Evolutionary conservation across 352 stramenopile genomes (phyloP).

Genomic region (Thraustochytrium aureum): DNA sequence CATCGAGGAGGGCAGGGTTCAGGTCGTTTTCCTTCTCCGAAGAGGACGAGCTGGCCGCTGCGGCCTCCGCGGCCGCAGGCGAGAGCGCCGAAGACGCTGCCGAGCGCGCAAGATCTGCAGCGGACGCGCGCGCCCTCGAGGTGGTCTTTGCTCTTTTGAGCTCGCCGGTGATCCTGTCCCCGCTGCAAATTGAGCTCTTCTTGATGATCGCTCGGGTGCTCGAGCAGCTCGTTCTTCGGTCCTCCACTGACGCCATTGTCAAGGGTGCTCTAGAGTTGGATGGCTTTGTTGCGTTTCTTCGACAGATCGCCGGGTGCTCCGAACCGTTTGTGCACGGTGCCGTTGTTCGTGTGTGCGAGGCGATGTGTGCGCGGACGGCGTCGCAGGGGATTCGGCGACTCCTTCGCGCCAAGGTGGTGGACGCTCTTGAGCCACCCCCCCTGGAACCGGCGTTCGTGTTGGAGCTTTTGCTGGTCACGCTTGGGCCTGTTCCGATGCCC

Average conservation of each 20-base stretch:
- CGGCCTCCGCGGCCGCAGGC: neutral
- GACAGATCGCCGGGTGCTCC: neutral
- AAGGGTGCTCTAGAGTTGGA: neutral
- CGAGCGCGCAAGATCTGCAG: neutral
- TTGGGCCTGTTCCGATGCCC: neutral
- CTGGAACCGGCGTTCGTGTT: conserved; percentile 34
- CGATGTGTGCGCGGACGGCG: neutral
- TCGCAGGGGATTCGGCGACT: neutral
- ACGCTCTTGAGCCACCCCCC: conserved; percentile 11
- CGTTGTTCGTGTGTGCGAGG: conserved; percentile 21
- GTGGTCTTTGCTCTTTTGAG: conserved; percentile 18
- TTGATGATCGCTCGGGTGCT: conserved; percentile 38
- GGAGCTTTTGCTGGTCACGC: conserved; percentile 40
- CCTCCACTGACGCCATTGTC: neutral
- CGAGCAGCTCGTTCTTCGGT: conserved; percentile 21
- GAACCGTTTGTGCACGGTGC: conserved; percentile 42
- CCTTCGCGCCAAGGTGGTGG: conserved; percentile 15
- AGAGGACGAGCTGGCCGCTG: conserved; percentile 1
- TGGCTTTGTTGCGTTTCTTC: conserved; percentile 7
- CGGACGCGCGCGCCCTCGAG: neutral
- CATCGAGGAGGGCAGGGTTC: neutral
- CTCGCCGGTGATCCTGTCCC: conserved; percentile 9
- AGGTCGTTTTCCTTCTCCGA: neutral
- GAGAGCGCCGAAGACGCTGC: neutral
- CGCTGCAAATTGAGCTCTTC: conserved; percentile 48